Percentiles rank a stretch among this genome's conserved stretches.
phyloP scores from a whole-genome alignment of 192 early-diverging fungal genomes.

The Glomus cerebriforme region DNA sequence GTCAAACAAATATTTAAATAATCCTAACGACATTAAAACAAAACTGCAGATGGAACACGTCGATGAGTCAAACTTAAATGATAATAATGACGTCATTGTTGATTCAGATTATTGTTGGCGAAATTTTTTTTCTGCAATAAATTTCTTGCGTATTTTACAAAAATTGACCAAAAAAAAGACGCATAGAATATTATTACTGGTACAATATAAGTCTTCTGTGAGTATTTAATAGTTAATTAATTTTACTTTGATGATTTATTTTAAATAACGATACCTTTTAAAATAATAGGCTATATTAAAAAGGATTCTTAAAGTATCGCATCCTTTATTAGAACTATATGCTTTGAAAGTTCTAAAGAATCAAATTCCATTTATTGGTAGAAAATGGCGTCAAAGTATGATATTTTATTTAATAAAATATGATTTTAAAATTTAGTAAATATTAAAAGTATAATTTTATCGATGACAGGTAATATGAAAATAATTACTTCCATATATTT shows the following conservation, averaged over 20 bases:
- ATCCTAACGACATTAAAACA: conserved; percentile 18
- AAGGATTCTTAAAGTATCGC: conserved; percentile 70
- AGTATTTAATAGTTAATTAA: neutral
- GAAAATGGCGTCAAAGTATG: conserved; percentile 75
- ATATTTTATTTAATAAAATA: neutral
- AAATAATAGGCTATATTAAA: conserved; percentile 67
- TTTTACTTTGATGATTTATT: neutral
- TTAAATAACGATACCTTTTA: neutral
- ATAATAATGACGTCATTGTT: conserved; percentile 30
- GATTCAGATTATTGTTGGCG: conserved; percentile 48
- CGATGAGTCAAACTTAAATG: conserved; percentile 30
- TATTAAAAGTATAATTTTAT: neutral
- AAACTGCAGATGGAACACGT: neutral
- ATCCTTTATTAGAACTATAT: conserved; percentile 66
- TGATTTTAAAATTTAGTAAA: neutral
- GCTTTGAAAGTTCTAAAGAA: conserved; percentile 80
- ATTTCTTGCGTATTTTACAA: conserved; percentile 75
- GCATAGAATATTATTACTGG: conserved; percentile 72
- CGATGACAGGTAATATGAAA: conserved; percentile 68
- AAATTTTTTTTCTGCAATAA: conserved; percentile 72
- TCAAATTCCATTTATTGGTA: conserved; percentile 77
- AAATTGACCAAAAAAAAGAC: conserved; percentile 79
- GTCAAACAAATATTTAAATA: too few species aligned
- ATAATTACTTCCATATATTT: conserved; percentile 76
- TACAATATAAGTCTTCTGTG: conserved; percentile 81